These are phyloP conservation scores for Boletus fagicola DNA, from an alignment of 768 basidiomycete species.

Conservation along the genomic window DNA sequence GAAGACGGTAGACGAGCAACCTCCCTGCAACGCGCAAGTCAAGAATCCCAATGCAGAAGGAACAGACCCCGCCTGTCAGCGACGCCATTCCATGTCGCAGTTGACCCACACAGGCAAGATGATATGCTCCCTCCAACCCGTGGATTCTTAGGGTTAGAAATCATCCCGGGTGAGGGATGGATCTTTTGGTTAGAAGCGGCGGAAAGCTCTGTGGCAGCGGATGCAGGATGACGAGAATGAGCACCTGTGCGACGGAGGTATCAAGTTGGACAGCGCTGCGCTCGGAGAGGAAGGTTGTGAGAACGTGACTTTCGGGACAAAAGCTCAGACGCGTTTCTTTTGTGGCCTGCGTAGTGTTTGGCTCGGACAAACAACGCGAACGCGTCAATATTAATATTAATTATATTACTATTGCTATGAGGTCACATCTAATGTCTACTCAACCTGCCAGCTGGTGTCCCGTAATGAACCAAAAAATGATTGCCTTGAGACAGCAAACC, in stretches of 20 bases:
- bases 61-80: conserved; percentile 16
- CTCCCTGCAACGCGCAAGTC: conserved; percentile 10
- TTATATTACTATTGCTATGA: not conserved
- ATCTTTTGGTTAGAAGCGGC: conserved; percentile 51
- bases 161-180: conserved; percentile 45
- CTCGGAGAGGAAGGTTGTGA: conserved; percentile 7
- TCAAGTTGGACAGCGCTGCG: conserved; percentile 20
- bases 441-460: not conserved
- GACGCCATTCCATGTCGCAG: conserved; percentile 22
- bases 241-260: conserved; percentile 50
- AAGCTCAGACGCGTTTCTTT: not conserved
- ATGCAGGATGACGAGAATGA: conserved; percentile 31
- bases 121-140: conserved; percentile 33
- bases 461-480: too few relatives aligned
- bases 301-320: not conserved
- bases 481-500: too few relatives aligned
- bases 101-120: conserved; percentile 25
- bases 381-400: not conserved
- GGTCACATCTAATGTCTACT: too few relatives aligned
- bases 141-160: conserved; percentile 60
- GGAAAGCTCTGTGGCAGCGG: conserved; percentile 31
- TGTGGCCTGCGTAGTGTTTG: conserved; percentile 19
- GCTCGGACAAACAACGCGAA: conserved; percentile 20
- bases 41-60: conserved; percentile 2
- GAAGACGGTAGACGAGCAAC: conserved; percentile 18